Conservation (phyloP, 2,329 filamentous ascomycete genomes). For the Ophiostoma pallidulum region DNA sequence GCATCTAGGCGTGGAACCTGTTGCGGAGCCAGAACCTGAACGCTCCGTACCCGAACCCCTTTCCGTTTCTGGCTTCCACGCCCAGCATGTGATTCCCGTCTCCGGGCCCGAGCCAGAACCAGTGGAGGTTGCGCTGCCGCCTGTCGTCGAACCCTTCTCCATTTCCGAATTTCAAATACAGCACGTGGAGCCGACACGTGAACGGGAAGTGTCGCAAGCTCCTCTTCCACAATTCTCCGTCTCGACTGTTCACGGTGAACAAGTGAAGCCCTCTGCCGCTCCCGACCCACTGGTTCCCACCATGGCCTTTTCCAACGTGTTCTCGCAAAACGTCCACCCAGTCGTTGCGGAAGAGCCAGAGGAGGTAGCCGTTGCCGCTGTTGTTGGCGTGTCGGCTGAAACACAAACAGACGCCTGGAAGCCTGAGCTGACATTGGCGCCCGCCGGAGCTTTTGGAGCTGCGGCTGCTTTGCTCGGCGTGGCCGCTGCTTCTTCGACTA, state of each 20-base stretch:
- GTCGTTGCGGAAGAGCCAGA: conserved; percentile 6
- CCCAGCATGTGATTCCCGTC: conserved; percentile 34
- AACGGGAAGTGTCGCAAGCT: conserved; percentile 15
- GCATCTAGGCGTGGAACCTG: conserved; percentile 24
- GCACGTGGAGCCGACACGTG: conserved; percentile 19
- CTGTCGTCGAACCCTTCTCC: conserved; percentile 19
- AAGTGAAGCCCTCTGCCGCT: conserved; percentile 20
- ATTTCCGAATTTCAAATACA: conserved; percentile 14
- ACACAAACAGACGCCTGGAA: conserved; percentile 17
- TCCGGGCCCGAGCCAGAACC: conserved; percentile 26
- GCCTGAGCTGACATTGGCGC: conserved; percentile 23
- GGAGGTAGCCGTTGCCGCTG: background rate
- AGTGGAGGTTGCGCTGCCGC: conserved; percentile 17
- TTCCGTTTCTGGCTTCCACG: conserved; percentile 34
- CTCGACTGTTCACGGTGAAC: conserved; percentile 28
- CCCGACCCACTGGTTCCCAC: conserved; percentile 14
- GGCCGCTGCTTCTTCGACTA: conserved; percentile 27
- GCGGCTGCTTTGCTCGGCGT: conserved; percentile 2
- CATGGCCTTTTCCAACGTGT: conserved; percentile 10
- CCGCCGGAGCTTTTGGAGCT: conserved; percentile 31
- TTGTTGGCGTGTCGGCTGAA: background rate
- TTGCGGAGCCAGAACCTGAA: conserved; percentile 10
- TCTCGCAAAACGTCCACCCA: conserved; percentile 10
- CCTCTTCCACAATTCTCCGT: conserved; percentile 25
- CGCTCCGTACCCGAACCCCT: conserved; percentile 19